Conservation (phyloP, 495 filamentous ascomycete species). For the Hypoxylon intermedium region DNA sequence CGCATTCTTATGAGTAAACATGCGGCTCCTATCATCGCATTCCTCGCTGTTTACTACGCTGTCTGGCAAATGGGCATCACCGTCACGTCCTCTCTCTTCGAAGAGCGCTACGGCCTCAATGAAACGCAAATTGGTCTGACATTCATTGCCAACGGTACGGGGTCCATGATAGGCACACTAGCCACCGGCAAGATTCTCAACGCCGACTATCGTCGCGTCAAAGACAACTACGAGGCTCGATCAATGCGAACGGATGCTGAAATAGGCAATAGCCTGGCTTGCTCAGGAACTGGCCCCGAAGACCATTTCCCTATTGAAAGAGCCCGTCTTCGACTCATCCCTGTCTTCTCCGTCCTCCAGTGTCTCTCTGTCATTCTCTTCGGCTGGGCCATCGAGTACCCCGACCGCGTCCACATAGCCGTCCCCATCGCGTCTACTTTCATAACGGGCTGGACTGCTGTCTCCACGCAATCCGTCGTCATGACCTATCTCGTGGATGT, state of each 20-base stretch:
- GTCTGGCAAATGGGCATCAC: slow-evolving; percentile 66
- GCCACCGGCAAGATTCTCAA: slow-evolving; percentile 56
- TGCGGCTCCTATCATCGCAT: slow-evolving; percentile 56
- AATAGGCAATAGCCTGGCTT: not conserved
- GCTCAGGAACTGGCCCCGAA: slow-evolving; percentile 10
- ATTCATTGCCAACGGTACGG: slow-evolving; percentile 60
- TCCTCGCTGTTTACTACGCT: slow-evolving; percentile 59
- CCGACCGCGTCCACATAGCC: slow-evolving; percentile 39
- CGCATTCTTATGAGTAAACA: slow-evolving; percentile 54
- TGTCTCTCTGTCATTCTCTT: slow-evolving; percentile 47
- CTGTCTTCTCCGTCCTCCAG: slow-evolving; percentile 42
- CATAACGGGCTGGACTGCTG: slow-evolving; percentile 50
- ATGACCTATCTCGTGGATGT: slow-evolving; percentile 54
- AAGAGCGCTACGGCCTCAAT: slow-evolving; percentile 48
- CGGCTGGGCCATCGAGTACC: slow-evolving; percentile 47
- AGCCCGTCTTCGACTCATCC: slow-evolving; percentile 46
- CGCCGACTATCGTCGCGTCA: slow-evolving; percentile 49
- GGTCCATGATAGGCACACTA: slow-evolving; percentile 58
- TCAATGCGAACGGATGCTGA: slow-evolving; percentile 10
- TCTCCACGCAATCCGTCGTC: slow-evolving; percentile 46
- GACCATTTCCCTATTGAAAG: slow-evolving; percentile 49
- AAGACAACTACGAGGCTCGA: slow-evolving; percentile 38
- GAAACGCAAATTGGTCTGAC: slow-evolving; percentile 59
- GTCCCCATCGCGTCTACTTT: slow-evolving; percentile 49
- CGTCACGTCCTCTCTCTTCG: slow-evolving; percentile 60